Conservation (phyloP, 2,329 filamentous ascomycete genomes). For the Hymenoscyphus fructigenus region DNA sequence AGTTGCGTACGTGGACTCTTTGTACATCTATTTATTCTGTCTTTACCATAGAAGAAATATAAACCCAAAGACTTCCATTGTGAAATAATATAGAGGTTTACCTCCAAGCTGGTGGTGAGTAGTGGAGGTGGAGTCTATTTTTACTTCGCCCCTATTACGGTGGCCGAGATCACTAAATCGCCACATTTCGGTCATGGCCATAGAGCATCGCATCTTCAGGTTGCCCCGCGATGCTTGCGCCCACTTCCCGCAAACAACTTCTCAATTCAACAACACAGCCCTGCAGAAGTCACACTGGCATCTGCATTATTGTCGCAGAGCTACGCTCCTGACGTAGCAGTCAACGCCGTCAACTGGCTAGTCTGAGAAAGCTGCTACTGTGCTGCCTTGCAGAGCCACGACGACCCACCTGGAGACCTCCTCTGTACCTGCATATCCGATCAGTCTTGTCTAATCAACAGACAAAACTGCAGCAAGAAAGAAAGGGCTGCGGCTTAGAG, state of each 20-base stretch:
- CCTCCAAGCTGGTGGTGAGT: neutral
- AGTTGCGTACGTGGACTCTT: neutral
- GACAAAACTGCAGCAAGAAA: neutral
- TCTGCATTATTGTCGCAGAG: neutral
- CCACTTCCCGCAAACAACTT: slow-evolving; percentile 1
- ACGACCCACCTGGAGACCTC: slow-evolving; percentile 6
- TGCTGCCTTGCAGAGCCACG: slow-evolving; percentile 4
- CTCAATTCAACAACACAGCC: slow-evolving; percentile 3
- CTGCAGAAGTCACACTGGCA: slow-evolving; percentile 3
- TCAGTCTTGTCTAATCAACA: neutral
- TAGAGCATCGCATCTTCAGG: neutral
- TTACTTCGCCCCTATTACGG: slow-evolving; percentile 1
- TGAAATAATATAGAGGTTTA: too few species aligned
- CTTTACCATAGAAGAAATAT: too few species aligned
- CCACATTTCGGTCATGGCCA: neutral
- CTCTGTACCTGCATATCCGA: slow-evolving; percentile 10
- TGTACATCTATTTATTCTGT: too few species aligned
- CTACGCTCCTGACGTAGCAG: slow-evolving; percentile 7
- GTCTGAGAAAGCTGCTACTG: neutral
- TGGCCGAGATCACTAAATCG: neutral
- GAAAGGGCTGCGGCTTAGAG: neutral
- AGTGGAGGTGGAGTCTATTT: neutral
- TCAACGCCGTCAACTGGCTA: neutral
- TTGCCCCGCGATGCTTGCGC: slow-evolving; percentile 2
- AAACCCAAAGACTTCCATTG: too few species aligned